These are phyloP conservation scores for Gnetum montanum DNA, from an alignment of 75 land plant species.

Conservation along the genomic window DNA sequence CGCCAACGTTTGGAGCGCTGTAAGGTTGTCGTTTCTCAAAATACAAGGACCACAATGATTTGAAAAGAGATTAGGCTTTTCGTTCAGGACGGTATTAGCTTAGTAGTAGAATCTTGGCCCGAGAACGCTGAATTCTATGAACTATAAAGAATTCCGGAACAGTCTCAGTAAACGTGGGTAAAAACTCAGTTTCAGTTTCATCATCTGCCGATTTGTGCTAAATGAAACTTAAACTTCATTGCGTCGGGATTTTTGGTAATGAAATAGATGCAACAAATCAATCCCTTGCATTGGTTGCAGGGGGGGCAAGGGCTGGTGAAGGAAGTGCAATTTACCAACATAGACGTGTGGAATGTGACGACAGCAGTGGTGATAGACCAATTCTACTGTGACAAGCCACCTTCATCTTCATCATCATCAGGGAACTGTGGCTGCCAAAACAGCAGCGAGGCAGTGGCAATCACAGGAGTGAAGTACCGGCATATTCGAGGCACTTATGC, in stretches of 20 bases:
- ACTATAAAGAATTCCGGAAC: background rate
- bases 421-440: slow-evolving; percentile 54
- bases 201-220: background rate
- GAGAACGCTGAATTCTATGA: background rate
- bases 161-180: background rate
- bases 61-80: too few species aligned
- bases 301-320: slow-evolving; percentile 79
- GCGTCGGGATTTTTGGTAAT: background rate
- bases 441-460: slow-evolving; percentile 49
- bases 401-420: too few species aligned
- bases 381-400: slow-evolving; percentile 81
- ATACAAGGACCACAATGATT: too few species aligned
- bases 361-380: slow-evolving; percentile 84
- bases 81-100: too few species aligned
- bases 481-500: slow-evolving; percentile 73
- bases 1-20: too few species aligned
- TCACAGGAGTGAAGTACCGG: slow-evolving; percentile 53
- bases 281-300: slow-evolving; percentile 20
- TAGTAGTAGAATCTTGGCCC: too few species aligned
- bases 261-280: too few species aligned
- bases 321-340: slow-evolving; percentile 44
- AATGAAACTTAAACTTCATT: background rate
- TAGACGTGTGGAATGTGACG: slow-evolving; percentile 51
- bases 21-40: too few species aligned
- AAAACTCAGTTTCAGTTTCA: background rate